These are phyloP conservation scores for Trichoderma simmonsii DNA, from an alignment of 2,329 filamentous ascomycete genomes.

Conservation along the genomic window DNA sequence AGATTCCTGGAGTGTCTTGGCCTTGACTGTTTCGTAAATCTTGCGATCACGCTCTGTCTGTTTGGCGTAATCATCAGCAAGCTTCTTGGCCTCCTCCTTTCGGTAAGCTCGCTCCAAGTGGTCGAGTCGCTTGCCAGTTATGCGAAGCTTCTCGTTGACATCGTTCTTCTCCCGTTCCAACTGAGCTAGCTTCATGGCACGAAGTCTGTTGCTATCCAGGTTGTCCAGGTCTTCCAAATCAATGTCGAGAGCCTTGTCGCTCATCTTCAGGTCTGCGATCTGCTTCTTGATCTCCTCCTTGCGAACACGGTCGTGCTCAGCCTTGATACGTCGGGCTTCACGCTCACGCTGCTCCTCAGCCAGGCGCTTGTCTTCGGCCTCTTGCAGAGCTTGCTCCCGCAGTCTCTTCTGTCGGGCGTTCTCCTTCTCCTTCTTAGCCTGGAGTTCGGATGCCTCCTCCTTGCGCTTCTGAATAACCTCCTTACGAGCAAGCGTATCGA, in stretches of 20 bases:
- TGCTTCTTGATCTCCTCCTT: constrained; percentile 93
- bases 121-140: constrained; percentile 93
- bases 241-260: constrained; percentile 71
- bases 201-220: constrained; percentile 84
- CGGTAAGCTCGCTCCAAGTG: constrained; percentile 96
- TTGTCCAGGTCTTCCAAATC: constrained; percentile 79
- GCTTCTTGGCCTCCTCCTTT: constrained; percentile 91
- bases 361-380: constrained; percentile 84
- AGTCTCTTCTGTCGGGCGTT: constrained; percentile 84
- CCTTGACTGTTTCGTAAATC: constrained; percentile 76
- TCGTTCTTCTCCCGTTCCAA: constrained; percentile 98
- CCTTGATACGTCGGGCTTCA: constrained; percentile 79
- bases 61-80: constrained; percentile 77
- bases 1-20: constrained; percentile 73
- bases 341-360: constrained; percentile 91
- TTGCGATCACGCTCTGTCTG: constrained; percentile 77
- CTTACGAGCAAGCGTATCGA: constrained; percentile 78
- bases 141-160: constrained; percentile 82
- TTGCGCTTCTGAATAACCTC: constrained; percentile 95
- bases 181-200: constrained; percentile 90
- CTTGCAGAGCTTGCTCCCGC: constrained; percentile 81
- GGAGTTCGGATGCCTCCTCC: constrained; percentile 84
- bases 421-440: constrained; percentile 87
- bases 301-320: constrained; percentile 84
- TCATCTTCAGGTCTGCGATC: constrained; percentile 85